phyloP scores from a whole-genome alignment of 1,139 yeast genomes.

The Sugiyamaella castrensis region DNA sequence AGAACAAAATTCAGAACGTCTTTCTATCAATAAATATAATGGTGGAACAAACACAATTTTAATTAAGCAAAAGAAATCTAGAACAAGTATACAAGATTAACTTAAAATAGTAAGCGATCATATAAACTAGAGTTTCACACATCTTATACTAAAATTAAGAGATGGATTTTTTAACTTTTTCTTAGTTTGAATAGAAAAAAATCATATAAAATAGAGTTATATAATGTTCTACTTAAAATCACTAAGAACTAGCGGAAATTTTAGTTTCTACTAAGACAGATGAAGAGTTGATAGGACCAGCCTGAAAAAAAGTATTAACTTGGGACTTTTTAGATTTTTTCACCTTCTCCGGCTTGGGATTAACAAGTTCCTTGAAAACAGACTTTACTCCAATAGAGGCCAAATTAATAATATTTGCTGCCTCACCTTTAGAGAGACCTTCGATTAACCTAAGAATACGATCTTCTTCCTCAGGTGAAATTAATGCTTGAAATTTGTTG shows the following conservation, averaged over 20 bases:
- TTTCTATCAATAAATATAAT: too few species aligned
- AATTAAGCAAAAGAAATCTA: too few species aligned
- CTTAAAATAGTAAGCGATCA: too few species aligned
- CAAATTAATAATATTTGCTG: conserved; percentile 19
- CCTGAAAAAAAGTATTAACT: conserved; percentile 3
- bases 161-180: too few species aligned
- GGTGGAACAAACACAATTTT: too few species aligned
- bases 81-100: too few species aligned
- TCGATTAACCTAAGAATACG: background rate
- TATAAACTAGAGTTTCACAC: too few species aligned
- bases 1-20: too few species aligned
- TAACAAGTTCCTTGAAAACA: conserved; percentile 5
- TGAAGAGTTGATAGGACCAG: conserved; percentile 10
- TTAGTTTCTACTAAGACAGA: background rate
- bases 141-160: too few species aligned
- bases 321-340: background rate
- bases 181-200: background rate
- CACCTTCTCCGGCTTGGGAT: conserved; percentile 4
- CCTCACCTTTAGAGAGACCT: conserved; percentile 16
- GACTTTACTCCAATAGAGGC: conserved; percentile 11
- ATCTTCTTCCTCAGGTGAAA: conserved; percentile 1
- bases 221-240: background rate
- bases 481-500: too few species aligned
- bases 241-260: conserved; percentile 2
- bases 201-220: background rate